phyloP scores from a whole-genome alignment of 1,284 basidiomycete species.

The Moniliella sp. region DNA sequence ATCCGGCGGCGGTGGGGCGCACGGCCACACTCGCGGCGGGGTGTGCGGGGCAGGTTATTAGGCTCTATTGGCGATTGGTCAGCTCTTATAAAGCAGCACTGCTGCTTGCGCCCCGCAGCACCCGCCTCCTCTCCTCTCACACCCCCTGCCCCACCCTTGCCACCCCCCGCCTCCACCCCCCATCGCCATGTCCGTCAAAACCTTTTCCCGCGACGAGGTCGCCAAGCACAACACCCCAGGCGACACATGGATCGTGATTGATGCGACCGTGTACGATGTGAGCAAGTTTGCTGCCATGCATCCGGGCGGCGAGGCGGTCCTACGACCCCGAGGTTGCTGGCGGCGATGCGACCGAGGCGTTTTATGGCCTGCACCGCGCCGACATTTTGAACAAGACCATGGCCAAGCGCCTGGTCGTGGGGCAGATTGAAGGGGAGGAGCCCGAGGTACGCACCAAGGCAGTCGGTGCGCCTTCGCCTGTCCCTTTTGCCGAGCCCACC shows the following conservation, averaged over 20 bases:
- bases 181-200: too few relatives aligned
- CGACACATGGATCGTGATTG: constrained; percentile 24
- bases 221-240: constrained; percentile 15
- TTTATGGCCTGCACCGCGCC: constrained; percentile 30
- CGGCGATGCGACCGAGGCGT: constrained; percentile 29
- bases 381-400: constrained; percentile 22
- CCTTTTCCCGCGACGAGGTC: constrained; percentile 2
- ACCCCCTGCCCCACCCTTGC: too few relatives aligned
- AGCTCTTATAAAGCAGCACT: too few relatives aligned
- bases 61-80: too few relatives aligned
- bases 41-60: too few relatives aligned
- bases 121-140: too few relatives aligned
- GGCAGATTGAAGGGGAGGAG: constrained; percentile 25
- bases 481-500: constrained; percentile 4
- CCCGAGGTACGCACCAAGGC: constrained; percentile 19
- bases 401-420: constrained; percentile 23
- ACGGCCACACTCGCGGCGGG: too few relatives aligned
- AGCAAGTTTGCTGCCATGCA: constrained; percentile 29
- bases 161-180: too few relatives aligned
- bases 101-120: too few relatives aligned
- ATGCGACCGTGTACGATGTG: constrained; percentile 30
- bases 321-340: constrained; percentile 28
- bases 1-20: too few relatives aligned
- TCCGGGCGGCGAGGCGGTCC: constrained; percentile 28
- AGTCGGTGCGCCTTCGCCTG: constrained; percentile 20